Evolutionary conservation across 108 stramenopile genomes (phyloP).

Genomic region (Epipyxis sp.): DNA sequence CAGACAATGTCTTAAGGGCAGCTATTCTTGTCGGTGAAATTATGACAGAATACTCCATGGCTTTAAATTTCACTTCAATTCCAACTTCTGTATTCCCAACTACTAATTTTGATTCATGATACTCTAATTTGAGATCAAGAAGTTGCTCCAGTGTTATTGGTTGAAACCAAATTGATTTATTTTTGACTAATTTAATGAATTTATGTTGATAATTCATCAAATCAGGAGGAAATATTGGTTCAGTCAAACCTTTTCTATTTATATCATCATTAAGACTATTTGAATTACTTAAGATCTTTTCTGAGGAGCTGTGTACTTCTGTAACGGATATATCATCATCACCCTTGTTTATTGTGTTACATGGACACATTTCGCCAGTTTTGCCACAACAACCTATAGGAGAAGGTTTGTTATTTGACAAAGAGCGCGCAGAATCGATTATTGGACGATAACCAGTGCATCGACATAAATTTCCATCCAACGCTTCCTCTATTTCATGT

Average conservation of each 20-base stretch:
- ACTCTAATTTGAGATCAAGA: conserved; percentile 66
- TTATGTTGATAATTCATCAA: conserved; percentile 41
- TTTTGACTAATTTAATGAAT: conserved; percentile 22
- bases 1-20: not conserved
- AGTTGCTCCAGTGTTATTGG: conserved; percentile 70
- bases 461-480: conserved; percentile 92
- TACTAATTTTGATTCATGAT: conserved; percentile 71
- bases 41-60: not conserved
- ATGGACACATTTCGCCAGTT: conserved; percentile 39
- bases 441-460: conserved; percentile 94
- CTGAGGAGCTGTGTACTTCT: conserved; percentile 26
- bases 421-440: conserved; percentile 81
- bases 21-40: not conserved
- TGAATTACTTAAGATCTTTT: not conserved
- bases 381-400: conserved; percentile 38
- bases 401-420: conserved; percentile 37
- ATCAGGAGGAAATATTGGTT: conserved; percentile 49
- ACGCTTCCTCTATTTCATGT: conserved; percentile 71
- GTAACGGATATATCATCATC: conserved; percentile 18
- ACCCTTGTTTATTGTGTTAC: conserved; percentile 39
- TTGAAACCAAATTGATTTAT: conserved; percentile 74
- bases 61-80: conserved; percentile 49
- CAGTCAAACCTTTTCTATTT: conserved; percentile 31
- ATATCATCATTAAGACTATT: not conserved
- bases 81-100: conserved; percentile 92